These are phyloP conservation scores for Catunica adiposa DNA, from an alignment of 2,329 filamentous ascomycete species.

Conservation along the genomic window DNA sequence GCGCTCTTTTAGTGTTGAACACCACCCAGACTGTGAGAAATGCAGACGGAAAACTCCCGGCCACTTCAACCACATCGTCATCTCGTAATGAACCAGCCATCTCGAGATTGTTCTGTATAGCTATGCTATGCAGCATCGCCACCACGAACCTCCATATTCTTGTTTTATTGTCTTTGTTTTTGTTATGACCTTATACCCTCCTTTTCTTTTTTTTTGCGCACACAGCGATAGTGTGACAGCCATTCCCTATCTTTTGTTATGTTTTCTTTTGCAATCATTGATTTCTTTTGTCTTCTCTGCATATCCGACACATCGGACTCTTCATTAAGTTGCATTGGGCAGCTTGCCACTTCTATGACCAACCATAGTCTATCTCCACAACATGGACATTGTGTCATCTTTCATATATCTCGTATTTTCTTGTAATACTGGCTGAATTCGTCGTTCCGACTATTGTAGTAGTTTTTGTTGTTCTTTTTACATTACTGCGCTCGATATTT, in stretches of 20 bases:
- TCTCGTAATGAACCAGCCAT: constrained; percentile 25
- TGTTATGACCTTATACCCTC: constrained; percentile 16
- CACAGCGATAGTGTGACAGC: not conserved
- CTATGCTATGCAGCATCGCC: not conserved
- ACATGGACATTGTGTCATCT: too few relatives aligned
- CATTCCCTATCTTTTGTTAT: not conserved
- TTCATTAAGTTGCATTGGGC: too few relatives aligned
- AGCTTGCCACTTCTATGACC: too few relatives aligned
- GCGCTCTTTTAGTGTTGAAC: constrained; percentile 62
- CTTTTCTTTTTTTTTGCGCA: constrained; percentile 2
- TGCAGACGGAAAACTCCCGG: constrained; percentile 58
- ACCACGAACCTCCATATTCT: constrained; percentile 5
- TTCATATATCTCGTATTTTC: too few relatives aligned
- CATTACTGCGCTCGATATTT: too few relatives aligned
- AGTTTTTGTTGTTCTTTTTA: too few relatives aligned
- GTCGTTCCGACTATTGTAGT: too few relatives aligned
- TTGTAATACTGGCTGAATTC: too few relatives aligned
- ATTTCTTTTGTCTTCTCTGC: not conserved
- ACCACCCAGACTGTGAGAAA: constrained; percentile 61
- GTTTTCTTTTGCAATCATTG: not conserved
- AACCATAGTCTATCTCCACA: too few relatives aligned
- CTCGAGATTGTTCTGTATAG: too few relatives aligned
- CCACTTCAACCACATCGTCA: constrained; percentile 66
- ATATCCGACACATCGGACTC: not conserved
- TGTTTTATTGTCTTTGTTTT: constrained; percentile 12